Base-by-base conservation (phyloP, 257 asterid genomes). In the Haberlea rhodopensis region DNA sequence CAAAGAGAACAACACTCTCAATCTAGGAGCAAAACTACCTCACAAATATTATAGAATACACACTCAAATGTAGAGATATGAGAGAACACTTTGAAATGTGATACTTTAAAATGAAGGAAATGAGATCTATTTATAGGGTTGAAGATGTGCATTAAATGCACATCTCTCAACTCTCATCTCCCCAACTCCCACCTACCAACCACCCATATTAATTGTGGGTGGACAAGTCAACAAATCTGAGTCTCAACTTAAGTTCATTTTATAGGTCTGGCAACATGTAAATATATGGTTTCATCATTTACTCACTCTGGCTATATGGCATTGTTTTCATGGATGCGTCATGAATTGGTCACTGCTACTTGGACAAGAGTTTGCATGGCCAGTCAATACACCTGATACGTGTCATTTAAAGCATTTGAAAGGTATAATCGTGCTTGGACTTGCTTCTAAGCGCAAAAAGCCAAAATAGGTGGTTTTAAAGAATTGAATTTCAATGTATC, bases 211-310 rank as follows among this genome's bases (percentile, higher is more conserved):
- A n/a, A n/a, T n/a, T n/a, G n/a, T n/a, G n/a, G n/a, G n/a, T n/a
- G n/a, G n/a, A n/a, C n/a, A n/a, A n/a, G n/a, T n/a, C n/a, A n/a
- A n/a, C n/a, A n/a, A 91, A 77, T 95, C 98, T 4, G 98, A 88
- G 75, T 85, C 96, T 62, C 98, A 91, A 82, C 90, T 91, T 20
- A 91, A 88, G 87, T 91, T 91, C 76, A 87, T 91, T 54, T 67
- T 85, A 66, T 96, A 91, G 72, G 96, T 96, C 76, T 91, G 96
- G 98, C 84, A 75, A 75, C 98, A 91, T 94, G 96, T 91, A 77
- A 45, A 51, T 48, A 62, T 54, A n/a, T 48, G 22, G 34, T 56
- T 57, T 61, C 43, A 22, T 16, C 28, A 56, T 55, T 46, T 52
- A 61, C 52, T 59, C 15, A 54, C 31, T 63, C 29, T 31, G 16